Conservation (phyloP, 73 alveolate species). For the Uronychia binucleata region DNA sequence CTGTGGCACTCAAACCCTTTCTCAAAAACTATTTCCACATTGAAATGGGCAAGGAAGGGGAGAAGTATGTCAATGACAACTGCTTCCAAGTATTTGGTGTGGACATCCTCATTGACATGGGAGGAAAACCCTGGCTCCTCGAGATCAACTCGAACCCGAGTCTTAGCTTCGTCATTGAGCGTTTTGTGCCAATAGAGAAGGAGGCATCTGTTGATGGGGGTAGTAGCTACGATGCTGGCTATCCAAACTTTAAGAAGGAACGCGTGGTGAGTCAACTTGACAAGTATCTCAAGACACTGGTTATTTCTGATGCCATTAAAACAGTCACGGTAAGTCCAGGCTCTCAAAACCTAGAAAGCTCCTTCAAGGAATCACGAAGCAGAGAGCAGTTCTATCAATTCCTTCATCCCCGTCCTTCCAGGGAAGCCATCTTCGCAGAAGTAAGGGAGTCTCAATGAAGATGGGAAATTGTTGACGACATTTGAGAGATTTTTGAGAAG, state of each 20-base stretch:
- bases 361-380: neutral
- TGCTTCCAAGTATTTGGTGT: constrained; percentile 43
- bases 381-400: neutral
- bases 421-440: neutral
- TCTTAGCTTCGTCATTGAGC: constrained; percentile 33
- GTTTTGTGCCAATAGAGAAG: constrained; percentile 8
- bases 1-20: constrained; percentile 45
- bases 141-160: constrained; percentile 54
- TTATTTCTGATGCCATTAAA: constrained; percentile 32
- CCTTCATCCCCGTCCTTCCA: neutral
- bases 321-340: constrained; percentile 20
- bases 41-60: constrained; percentile 9
- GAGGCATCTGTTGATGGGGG: constrained; percentile 13
- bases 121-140: constrained; percentile 41
- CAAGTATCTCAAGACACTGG: constrained; percentile 31
- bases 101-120: constrained; percentile 31
- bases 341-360: neutral
- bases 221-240: neutral
- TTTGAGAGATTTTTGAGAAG: neutral
- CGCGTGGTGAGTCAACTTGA: constrained; percentile 30
- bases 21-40: constrained; percentile 27
- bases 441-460: neutral
- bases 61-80: constrained; percentile 9
- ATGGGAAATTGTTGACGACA: neutral
- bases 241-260: neutral